Base-by-base conservation (phyloP, 2,329 filamentous ascomycete genomes). In the Stenocarpella maydis region DNA sequence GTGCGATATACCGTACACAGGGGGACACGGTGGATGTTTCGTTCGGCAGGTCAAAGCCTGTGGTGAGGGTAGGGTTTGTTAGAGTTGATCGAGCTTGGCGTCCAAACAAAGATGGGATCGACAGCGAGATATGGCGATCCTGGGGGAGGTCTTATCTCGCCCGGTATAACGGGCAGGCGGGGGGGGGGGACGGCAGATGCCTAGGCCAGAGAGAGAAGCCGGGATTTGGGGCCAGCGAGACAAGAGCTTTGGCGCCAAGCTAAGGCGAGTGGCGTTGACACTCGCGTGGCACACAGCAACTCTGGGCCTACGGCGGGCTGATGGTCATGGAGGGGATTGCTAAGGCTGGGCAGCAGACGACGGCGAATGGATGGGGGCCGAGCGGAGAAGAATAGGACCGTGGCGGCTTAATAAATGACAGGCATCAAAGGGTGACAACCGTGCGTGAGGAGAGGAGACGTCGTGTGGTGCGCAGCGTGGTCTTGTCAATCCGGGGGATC, bases 51-150 rank as follows among this genome's bases (percentile, higher is more conserved):
- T 67, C 65, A 34, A n/a, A 58, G 65, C 64, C 50, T 47, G 24
- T 39, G 50, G 31, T 49, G 41, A 39, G 64, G 58, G 43, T n/a
- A n/a, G n/a, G n/a, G n/a, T n/a, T n/a, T n/a, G 31, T 67, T 70
- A 68, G 54, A 61, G 68, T 68, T 70, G 64, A 45, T 68, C 49
- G 47, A 34, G 34, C 41, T 55, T 70, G 68, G 68, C 64, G 58
- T 49, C 68, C 55, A 67, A 70, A 61, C 31, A 47, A 54, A 64
- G 68, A 68, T 67, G 68, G 54, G 68, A 70, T 70, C 68, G 64
- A 68, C 68, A 52, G 31, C 39, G 68, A 70, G 54, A 64, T 55
- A 50, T 53, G 58, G 53, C 49, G 66, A 17, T 49, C 54, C 39
- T 34, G 45, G 26, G 50, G 47, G 66, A 66, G 45, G 53, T 67